phyloP scores from a whole-genome alignment of 2,329 filamentous ascomycete species.

The Fusarium transvaalense region DNA sequence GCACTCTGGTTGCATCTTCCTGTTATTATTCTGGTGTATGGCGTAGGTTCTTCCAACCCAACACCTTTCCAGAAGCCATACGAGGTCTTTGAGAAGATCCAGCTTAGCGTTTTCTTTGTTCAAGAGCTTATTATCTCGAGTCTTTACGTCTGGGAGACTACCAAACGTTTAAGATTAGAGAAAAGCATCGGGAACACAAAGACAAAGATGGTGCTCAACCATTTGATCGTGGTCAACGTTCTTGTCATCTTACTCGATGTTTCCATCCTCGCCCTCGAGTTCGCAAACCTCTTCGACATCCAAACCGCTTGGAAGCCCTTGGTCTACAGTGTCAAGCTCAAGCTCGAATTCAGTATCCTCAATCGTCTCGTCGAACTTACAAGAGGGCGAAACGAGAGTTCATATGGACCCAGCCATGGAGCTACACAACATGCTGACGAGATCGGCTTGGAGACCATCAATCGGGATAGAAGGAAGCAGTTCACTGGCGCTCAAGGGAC shows the following conservation, averaged over 20 bases:
- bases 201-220: conserved; percentile 44
- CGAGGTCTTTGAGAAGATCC: conserved; percentile 64
- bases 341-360: conserved; percentile 55
- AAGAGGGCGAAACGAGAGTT: conserved; percentile 36
- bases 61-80: conserved; percentile 50
- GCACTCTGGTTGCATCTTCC: conserved; percentile 65
- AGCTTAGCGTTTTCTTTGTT: conserved; percentile 66
- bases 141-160: conserved; percentile 66
- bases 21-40: conserved; percentile 68
- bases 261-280: conserved; percentile 50
- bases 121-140: conserved; percentile 67
- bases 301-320: conserved; percentile 44
- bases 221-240: conserved; percentile 60
- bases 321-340: conserved; percentile 55
- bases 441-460: conserved; percentile 39
- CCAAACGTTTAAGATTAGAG: conserved; percentile 60
- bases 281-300: conserved; percentile 55
- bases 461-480: conserved; percentile 28
- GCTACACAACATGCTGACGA: conserved; percentile 20
- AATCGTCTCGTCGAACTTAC: conserved; percentile 51
- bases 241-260: conserved; percentile 57
- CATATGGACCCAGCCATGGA: conserved; percentile 35
- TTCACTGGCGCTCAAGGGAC: conserved; percentile 20
- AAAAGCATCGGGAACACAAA: conserved; percentile 44
- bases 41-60: conserved; percentile 55